A percentile compares a stretch with the other conserved stretches of the same genome.
phyloP scores from a whole-genome alignment of 371 early-diverging fungal genomes.

The Aphelidium insulamus region DNA sequence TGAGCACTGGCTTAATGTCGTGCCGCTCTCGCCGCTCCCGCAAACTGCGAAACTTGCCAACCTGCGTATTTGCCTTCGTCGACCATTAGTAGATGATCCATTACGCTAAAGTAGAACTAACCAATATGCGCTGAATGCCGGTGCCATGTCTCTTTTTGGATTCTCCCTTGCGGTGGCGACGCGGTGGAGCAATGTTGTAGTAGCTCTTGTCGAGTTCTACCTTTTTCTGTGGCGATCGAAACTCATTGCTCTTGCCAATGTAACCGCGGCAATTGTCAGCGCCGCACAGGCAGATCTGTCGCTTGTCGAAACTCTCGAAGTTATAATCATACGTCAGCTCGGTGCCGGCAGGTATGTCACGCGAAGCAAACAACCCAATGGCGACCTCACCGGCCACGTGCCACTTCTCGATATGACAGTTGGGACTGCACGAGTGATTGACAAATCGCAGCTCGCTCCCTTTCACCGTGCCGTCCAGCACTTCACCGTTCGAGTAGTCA shows the following conservation, averaged over 20 bases:
- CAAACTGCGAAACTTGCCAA: too few species aligned
- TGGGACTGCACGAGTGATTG: conserved; percentile 69
- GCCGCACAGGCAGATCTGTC: conserved; percentile 43
- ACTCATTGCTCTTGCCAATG: conserved; percentile 18
- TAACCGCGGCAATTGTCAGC: conserved; percentile 39
- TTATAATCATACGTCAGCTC: conserved; percentile 77
- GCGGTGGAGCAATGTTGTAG: too few species aligned
- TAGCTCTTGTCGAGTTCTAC: too few species aligned
- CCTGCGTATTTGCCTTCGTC: too few species aligned
- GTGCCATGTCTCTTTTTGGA: too few species aligned
- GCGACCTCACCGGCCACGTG: conserved; percentile 25
- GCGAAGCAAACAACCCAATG: conserved; percentile 51
- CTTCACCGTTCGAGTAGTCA: conserved; percentile 44
- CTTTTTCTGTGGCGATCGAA: conserved; percentile 2
- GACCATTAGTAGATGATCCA: too few species aligned
- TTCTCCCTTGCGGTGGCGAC: too few species aligned
- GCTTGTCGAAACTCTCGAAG: conserved; percentile 40
- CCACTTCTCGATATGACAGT: conserved; percentile 80
- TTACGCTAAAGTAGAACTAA: too few species aligned
- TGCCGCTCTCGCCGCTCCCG: too few species aligned
- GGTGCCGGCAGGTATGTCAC: conserved; percentile 36
- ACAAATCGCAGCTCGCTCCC: conserved; percentile 54
- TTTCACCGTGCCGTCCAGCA: conserved; percentile 48
- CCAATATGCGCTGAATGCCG: too few species aligned
- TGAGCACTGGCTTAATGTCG: too few species aligned